Evolutionary conservation across 1,284 basidiomycete genomes (phyloP), one percentile per base, ranked within the genome.

Genomic region (Ganoderma boninense): DNA sequence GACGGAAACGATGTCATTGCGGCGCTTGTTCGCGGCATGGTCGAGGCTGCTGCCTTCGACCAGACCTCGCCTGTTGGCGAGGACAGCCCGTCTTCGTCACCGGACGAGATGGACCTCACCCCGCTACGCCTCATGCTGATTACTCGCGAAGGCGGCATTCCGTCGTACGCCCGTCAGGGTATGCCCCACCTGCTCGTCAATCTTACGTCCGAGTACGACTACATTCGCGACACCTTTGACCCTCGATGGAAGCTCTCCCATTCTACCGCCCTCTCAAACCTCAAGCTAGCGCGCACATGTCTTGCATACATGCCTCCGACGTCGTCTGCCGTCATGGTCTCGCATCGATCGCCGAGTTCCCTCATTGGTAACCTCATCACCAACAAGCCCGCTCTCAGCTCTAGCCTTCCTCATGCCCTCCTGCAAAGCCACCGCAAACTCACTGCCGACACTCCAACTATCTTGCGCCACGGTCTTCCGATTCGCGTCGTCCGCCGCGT

Each of bases 341-440:
- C 96, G 16, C 98, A 99, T 83, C 95, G 97, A 44, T 98, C 97
- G 1, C 96, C 97, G 0, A 95, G 95, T 69, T 95, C 95, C 2
- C 90, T 99, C 71, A 99, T 99, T 76, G 97, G 91, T 59, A 99
- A 99, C 81, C 87, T 99, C 57, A 97, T 99, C 79, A 99, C 98
- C 62, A 99, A 99, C 83, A 98, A 97, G 80, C 98, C 98, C 1
- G 97, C 97, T 0, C 92, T 98, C 75, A 97, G 95, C 74, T 98
- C 97, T 2, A 97, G 95, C 70, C 87, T 99, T 35, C 97, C 97
- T 43, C 96, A 98, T 76, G 95, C 97, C 2, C 87, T 99, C 11
- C 87, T 99, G 40, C 92, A 95, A 73, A 90, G 91, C 23, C 93
- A 95, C 78, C 89, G 94, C 65, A 91, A 93, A 74, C 89, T 98